phyloP scores from a whole-genome alignment of 1,284 basidiomycete genomes.

The Apiotrichum sp. region DNA sequence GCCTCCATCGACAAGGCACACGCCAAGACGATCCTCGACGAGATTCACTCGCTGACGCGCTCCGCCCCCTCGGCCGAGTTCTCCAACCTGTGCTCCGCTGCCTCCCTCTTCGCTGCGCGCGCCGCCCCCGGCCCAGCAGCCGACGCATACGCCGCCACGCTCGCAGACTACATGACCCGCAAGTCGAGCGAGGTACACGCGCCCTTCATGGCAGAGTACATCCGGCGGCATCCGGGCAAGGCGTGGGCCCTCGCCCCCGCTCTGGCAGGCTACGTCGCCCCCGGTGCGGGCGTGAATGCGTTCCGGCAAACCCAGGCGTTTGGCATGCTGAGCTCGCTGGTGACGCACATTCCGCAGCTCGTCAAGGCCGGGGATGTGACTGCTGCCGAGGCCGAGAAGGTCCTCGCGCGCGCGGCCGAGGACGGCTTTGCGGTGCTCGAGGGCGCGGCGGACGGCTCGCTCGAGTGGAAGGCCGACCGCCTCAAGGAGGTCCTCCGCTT shows the following conservation, averaged over 20 bases:
- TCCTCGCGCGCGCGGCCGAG: slow-evolving; percentile 54
- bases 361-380: slow-evolving; percentile 46
- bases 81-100: slow-evolving; percentile 61
- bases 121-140: slow-evolving; percentile 47
- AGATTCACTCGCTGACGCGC: slow-evolving; percentile 68
- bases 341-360: slow-evolving; percentile 57
- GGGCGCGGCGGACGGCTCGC: slow-evolving; percentile 48
- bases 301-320: slow-evolving; percentile 72
- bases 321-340: slow-evolving; percentile 62
- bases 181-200: slow-evolving; percentile 72
- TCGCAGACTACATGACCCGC: slow-evolving; percentile 70
- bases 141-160: slow-evolving; percentile 59
- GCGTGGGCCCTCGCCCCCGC: slow-evolving; percentile 63
- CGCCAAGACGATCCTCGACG: slow-evolving; percentile 53
- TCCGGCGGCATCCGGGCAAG: slow-evolving; percentile 60
- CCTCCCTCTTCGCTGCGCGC: slow-evolving; percentile 67
- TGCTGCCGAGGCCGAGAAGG: slow-evolving; percentile 49
- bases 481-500: slow-evolving; percentile 76
- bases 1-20: slow-evolving; percentile 48
- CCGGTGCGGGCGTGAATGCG: slow-evolving; percentile 56
- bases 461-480: slow-evolving; percentile 58
- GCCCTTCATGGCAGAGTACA: slow-evolving; percentile 72
- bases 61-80: slow-evolving; percentile 59
- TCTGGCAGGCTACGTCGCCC: slow-evolving; percentile 52
- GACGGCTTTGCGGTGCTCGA: slow-evolving; percentile 54